Evolutionary conservation across 2,329 filamentous ascomycete species (phyloP).

Genomic region (Apiospora marii): DNA sequence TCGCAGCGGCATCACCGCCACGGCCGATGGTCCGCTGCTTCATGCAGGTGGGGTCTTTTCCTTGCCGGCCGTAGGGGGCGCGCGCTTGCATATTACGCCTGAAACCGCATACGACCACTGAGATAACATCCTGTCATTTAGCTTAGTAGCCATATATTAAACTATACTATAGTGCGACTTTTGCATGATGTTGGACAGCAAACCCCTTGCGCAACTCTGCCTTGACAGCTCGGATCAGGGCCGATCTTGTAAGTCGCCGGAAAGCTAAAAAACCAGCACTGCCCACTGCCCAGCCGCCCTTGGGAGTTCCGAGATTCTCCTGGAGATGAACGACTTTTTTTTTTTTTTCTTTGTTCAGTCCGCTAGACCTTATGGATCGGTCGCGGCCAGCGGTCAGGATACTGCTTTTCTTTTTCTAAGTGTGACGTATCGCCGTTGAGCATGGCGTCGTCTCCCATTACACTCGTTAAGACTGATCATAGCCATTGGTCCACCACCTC

Average conservation of each 20-base stretch:
- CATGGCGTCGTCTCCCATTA: conserved; percentile 14
- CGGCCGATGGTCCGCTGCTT: conserved; percentile 11
- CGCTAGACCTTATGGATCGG: conserved; percentile 14
- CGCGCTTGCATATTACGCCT: conserved; percentile 19
- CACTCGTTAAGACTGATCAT: conserved; percentile 8
- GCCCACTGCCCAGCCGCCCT: background rate
- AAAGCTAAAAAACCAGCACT: conserved; percentile 10
- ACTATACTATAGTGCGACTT: conserved; percentile 13
- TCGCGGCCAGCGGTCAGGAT: conserved; percentile 22
- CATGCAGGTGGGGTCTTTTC: conserved; percentile 11
- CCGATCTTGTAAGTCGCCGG: background rate
- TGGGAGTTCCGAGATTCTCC: background rate
- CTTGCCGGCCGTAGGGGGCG: background rate
- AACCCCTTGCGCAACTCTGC: background rate
- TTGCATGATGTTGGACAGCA: conserved; percentile 5
- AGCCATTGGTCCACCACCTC: conserved; percentile 24
- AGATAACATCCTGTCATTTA: conserved; percentile 20
- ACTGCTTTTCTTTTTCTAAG: conserved; percentile 19
- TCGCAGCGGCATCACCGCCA: conserved; percentile 12
- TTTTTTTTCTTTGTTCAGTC: conserved; percentile 11
- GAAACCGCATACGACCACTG: conserved; percentile 17
- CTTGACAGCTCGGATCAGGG: conserved; percentile 10
- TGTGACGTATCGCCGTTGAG: background rate
- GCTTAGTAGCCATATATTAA: conserved; percentile 2
- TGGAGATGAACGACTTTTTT: conserved; percentile 15